Evolutionary conservation across 2,329 filamentous ascomycete genomes (phyloP).

Genomic region (Microcyclospora pomicola): DNA sequence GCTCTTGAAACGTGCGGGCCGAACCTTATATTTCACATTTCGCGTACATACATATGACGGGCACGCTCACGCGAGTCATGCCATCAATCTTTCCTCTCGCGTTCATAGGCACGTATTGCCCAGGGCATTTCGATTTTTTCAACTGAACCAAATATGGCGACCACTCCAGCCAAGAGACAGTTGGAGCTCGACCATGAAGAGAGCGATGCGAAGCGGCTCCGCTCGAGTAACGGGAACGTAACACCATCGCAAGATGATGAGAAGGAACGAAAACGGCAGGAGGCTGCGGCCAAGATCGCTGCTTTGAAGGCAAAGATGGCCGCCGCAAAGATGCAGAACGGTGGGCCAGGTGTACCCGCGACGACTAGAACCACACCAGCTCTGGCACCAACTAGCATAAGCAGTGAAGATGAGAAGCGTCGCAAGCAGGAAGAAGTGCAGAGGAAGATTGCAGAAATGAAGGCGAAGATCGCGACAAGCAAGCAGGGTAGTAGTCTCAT

Average conservation of each 20-base stretch:
- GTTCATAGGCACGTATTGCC: no score
- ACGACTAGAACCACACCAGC: slow-evolving; percentile 4
- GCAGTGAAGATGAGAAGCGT: slow-evolving; percentile 8
- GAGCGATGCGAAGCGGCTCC: slow-evolving; percentile 28
- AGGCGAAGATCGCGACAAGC: slow-evolving; percentile 19
- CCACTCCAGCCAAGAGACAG: slow-evolving; percentile 32
- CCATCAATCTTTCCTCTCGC: no score
- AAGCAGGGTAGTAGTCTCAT: slow-evolving; percentile 5
- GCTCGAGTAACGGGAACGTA: slow-evolving; percentile 21
- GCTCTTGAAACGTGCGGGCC: no score
- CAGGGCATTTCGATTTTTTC: no score
- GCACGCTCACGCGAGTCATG: no score
- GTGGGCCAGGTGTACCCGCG: slow-evolving; percentile 1
- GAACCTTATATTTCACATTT: no score
- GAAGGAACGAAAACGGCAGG: slow-evolving; percentile 20
- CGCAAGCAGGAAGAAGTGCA: slow-evolving; percentile 18
- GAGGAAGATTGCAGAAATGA: slow-evolving; percentile 22
- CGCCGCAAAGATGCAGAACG: slow-evolving; percentile 10
- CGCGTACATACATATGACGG: no score
- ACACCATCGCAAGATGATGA: slow-evolving; percentile 9
- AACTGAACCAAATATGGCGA: slow-evolving; percentile 8
- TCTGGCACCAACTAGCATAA: slow-evolving; percentile 5
- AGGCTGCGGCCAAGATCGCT: slow-evolving; percentile 21
- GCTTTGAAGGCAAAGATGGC: slow-evolving; percentile 23
- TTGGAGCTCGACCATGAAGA: slow-evolving; percentile 24